These are phyloP conservation scores for Dictyostelium brefeldianum DNA, from an alignment of 78 protist species.

Conservation along the genomic window DNA sequence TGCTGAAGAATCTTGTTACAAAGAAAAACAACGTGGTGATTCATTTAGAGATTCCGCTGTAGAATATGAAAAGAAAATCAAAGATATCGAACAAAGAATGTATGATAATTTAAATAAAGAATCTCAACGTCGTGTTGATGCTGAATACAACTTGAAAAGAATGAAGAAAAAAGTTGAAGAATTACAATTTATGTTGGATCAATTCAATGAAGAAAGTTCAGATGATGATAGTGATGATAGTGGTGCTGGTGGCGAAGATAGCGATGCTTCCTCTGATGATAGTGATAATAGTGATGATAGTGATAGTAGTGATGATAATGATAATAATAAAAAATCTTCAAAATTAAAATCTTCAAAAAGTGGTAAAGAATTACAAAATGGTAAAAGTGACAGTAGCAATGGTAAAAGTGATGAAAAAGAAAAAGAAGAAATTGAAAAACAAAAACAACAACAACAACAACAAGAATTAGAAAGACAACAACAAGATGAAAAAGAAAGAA, in stretches of 20 bases:
- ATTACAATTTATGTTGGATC: slow-evolving; percentile 43
- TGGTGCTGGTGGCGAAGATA: neutral
- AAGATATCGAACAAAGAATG: slow-evolving; percentile 62
- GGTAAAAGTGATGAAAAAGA: neutral
- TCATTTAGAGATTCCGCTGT: slow-evolving; percentile 66
- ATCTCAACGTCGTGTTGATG: slow-evolving; percentile 44
- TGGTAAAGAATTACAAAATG: neutral
- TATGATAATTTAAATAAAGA: slow-evolving; percentile 63
- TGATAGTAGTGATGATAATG: slow-evolving; percentile 11
- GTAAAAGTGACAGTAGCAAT: no score
- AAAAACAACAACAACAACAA: slow-evolving; percentile 24
- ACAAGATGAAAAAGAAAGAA: neutral
- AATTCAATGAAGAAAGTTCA: slow-evolving; percentile 17
- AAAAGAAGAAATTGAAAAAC: slow-evolving; percentile 5
- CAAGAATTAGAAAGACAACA: neutral
- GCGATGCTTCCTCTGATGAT: neutral
- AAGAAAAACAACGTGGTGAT: slow-evolving; percentile 70
- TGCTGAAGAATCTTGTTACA: slow-evolving; percentile 20
- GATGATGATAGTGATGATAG: neutral
- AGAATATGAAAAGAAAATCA: slow-evolving; percentile 55
- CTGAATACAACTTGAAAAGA: slow-evolving; percentile 57
- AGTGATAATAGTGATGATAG: slow-evolving; percentile 1
- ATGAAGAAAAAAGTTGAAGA: slow-evolving; percentile 68
- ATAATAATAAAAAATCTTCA: neutral
- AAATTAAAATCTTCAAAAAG: slow-evolving; percentile 6